Evolutionary conservation across 768 basidiomycete species (phyloP), one percentile per base, ranked within the genome.

Genomic region (Leucocoprinus birnbaumii): DNA sequence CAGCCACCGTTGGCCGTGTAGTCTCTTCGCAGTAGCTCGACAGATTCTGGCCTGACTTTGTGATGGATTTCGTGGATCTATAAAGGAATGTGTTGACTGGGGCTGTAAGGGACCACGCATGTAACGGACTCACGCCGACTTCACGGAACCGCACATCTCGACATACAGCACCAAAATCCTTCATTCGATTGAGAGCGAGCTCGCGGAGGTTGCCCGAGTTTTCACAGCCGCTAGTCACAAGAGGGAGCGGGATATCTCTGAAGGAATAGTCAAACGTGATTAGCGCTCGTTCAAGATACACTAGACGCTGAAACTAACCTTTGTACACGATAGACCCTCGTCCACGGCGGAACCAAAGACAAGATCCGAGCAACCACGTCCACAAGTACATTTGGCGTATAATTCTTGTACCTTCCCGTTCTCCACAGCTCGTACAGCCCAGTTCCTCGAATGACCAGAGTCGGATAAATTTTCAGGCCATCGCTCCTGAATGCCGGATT

Each of bases 31-130:
- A 99, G 84, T 3, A 99, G 85, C 70, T 99, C 97, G 49, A 97
- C 90, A 14, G 91, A 89, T 68, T 96, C 91, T 56, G 95, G 95
- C 19, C 94, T 85, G 44, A 98, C 92, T 73, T 96, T 95, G 76
- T 97, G 88, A 67, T 99, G 97, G 46, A 99, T 98, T 71, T 99
- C 97, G 70, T 98, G 94, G 56, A 98, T 91, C 94, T 96, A 63
- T 18, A 59, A 47, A 49, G 51, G 42, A 57, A n/a, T n/a, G n/a
- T n/a, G n/a, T n/a, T 47, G 18, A 18, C 27, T 34, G 16, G 35
- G 21, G 1, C 3, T 10, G 31, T 9, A 13, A 19, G 37, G 56
- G 55, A 53, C 26, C 42, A 24, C 43, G 19, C 34, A 37, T 25
- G 42, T 55, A 37, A 41, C 48, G 22, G 21, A 46, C 14, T 42